Conservation (phyloP, 140 eudicot species). For the Bidens hawaiensis region DNA sequence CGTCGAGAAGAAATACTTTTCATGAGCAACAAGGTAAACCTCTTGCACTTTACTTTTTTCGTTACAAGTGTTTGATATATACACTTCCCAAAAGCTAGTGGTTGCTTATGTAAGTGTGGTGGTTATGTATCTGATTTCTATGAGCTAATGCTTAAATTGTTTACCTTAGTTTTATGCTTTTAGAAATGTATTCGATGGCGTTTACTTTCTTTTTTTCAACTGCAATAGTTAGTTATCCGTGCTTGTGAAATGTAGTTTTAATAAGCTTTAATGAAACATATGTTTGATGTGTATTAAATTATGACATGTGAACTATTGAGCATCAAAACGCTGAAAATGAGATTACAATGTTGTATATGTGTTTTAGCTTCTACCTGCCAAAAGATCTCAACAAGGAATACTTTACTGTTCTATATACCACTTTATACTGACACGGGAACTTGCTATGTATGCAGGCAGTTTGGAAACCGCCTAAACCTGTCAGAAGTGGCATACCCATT, state of each 20-base stretch:
- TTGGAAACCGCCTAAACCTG: conserved; percentile 65
- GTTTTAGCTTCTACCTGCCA: conserved; percentile 24
- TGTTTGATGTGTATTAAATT: conserved; percentile 11
- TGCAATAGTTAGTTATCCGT: not conserved
- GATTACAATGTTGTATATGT: not conserved
- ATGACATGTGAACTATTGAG: conserved; percentile 1
- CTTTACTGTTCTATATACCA: conserved; percentile 5
- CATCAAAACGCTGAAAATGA: conserved; percentile 9
- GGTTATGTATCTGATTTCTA: not conserved
- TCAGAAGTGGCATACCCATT: conserved; percentile 80
- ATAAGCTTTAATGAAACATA: conserved; percentile 1
- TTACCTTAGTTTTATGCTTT: not conserved
- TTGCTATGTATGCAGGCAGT: conserved; percentile 42
- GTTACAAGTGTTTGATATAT: not conserved
- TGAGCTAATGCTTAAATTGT: not conserved
- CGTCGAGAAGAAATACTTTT: conserved; percentile 87
- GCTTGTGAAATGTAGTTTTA: conserved; percentile 4
- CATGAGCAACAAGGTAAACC: conserved; percentile 74
- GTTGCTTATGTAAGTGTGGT: not conserved
- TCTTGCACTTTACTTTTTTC: conserved; percentile 6
- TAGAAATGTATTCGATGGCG: conserved; percentile 1
- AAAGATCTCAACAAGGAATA: conserved; percentile 20
- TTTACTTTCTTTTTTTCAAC: not conserved
- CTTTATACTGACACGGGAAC: conserved; percentile 13
- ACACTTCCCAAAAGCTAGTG: not conserved